These are phyloP conservation scores for Eucalyptus lansdowneana DNA, from an alignment of 345 rosid species.

Conservation along the genomic window DNA sequence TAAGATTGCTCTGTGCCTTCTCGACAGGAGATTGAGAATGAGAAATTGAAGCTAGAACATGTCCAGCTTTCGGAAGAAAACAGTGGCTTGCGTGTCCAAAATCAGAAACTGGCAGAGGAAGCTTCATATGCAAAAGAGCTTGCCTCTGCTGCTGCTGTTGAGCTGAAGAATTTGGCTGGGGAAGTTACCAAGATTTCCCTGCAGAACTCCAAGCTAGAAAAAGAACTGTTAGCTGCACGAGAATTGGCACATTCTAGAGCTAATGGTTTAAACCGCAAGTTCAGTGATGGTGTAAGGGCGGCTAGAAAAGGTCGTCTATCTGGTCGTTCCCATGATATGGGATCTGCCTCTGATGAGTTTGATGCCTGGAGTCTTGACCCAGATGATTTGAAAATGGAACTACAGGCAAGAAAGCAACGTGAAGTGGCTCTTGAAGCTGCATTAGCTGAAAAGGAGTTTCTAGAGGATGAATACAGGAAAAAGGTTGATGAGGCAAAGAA, in stretches of 20 bases:
- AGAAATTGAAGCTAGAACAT: constrained; percentile 69
- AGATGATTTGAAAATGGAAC: constrained; percentile 72
- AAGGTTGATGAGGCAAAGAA: constrained; percentile 78
- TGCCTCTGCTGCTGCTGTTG: constrained; percentile 99
- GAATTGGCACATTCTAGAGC: constrained; percentile 62
- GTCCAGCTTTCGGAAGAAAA: constrained; percentile 85
- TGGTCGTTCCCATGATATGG: constrained; percentile 51
- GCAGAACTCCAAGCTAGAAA: constrained; percentile 75
- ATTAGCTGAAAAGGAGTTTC: constrained; percentile 68
- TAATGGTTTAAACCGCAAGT: constrained; percentile 66
- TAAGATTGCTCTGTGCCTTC: background rate
- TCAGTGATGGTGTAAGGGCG: constrained; percentile 40
- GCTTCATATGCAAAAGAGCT: constrained; percentile 94
- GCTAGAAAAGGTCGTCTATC: constrained; percentile 74
- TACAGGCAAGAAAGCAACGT: constrained; percentile 85
- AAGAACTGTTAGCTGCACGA: constrained; percentile 62
- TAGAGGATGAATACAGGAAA: constrained; percentile 80
- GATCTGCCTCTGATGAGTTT: constrained; percentile 45
- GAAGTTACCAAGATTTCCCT: constrained; percentile 88
- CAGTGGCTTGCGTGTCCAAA: constrained; percentile 76
- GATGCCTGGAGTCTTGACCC: constrained; percentile 76
- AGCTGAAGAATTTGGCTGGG: constrained; percentile 85
- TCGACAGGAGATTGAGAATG: constrained; percentile 70
- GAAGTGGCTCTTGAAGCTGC: constrained; percentile 85
- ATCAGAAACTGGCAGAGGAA: constrained; percentile 89